Conservation (phyloP, 441 rosid genomes). For the Gossypium laxum region DNA sequence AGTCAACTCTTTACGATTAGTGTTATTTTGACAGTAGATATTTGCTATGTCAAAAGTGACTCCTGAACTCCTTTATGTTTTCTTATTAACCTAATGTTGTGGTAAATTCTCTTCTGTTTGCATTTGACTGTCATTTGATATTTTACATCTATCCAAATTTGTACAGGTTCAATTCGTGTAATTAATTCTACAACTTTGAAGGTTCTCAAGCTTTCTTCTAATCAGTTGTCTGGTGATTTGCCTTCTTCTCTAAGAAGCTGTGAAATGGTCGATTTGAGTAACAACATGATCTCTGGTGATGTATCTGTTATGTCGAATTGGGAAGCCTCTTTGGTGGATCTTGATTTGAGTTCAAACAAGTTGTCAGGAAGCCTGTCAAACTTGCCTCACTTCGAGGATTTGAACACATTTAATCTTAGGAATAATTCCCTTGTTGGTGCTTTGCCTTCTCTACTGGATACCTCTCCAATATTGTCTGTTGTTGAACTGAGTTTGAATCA, state of each 20-base stretch:
- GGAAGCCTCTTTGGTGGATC: slow-evolving; percentile 53
- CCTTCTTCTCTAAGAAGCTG: slow-evolving; percentile 41
- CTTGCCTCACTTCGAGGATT: slow-evolving; percentile 39
- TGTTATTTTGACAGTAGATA: not conserved
- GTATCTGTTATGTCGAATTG: slow-evolving; percentile 47
- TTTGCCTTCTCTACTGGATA: slow-evolving; percentile 47
- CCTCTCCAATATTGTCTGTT: slow-evolving; percentile 36
- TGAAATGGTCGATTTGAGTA: slow-evolving; percentile 53
- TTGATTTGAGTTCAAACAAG: slow-evolving; percentile 76
- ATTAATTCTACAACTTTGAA: slow-evolving; percentile 55
- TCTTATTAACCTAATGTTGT: not conserved
- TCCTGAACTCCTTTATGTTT: not conserved
- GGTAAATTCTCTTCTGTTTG: not conserved
- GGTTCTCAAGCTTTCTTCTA: slow-evolving; percentile 68
- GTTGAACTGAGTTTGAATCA: slow-evolving; percentile 69
- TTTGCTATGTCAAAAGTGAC: not conserved
- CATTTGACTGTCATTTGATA: slow-evolving; percentile 12
- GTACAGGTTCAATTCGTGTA: slow-evolving; percentile 56
- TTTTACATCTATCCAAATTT: slow-evolving; percentile 8
- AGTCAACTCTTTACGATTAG: not conserved
- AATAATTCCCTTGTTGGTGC: slow-evolving; percentile 52
- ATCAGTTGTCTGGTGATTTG: slow-evolving; percentile 54
- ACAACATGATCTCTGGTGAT: slow-evolving; percentile 57
- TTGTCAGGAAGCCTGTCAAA: slow-evolving; percentile 62
- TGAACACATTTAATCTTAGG: slow-evolving; percentile 45